Conservation (phyloP, 805 yeast genomes). For the Suhomyces sp. region DNA sequence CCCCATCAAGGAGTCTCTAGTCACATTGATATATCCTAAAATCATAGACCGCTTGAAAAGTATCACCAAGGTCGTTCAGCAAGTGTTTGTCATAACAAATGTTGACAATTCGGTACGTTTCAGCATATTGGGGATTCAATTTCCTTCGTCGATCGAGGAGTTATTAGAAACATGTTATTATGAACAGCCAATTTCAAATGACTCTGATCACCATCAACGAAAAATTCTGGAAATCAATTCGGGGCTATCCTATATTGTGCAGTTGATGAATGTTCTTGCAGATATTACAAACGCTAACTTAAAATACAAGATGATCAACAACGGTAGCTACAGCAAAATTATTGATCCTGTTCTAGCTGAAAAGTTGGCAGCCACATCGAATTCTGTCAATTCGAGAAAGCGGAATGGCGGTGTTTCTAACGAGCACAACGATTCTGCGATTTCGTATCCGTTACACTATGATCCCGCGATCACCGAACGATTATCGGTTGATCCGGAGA, state of each 20-base stretch:
- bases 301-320: constrained; percentile 25
- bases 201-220: constrained; percentile 9
- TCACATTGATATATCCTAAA: constrained; percentile 19
- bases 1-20: constrained; percentile 26
- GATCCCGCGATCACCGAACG: constrained; percentile 19
- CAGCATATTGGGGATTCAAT: constrained; percentile 32
- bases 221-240: constrained; percentile 31
- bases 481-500: constrained; percentile 5
- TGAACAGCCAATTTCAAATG: constrained; percentile 3
- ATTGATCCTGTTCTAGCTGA: constrained; percentile 18
- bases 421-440: constrained; percentile 1
- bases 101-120: constrained; percentile 21
- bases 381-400: neutral
- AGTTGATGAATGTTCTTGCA: constrained; percentile 24
- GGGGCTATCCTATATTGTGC: constrained; percentile 29
- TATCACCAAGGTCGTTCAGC: constrained; percentile 16
- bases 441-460: constrained; percentile 29
- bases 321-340: constrained; percentile 22
- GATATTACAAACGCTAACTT: constrained; percentile 22
- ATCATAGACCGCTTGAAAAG: constrained; percentile 15
- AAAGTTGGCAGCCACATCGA: neutral
- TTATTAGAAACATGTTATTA: constrained; percentile 30
- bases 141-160: constrained; percentile 32
- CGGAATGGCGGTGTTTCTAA: neutral
- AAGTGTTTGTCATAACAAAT: constrained; percentile 27